Evolutionary conservation across 805 yeast species (phyloP).

Genomic region (Yarrowia keelungensis): DNA sequence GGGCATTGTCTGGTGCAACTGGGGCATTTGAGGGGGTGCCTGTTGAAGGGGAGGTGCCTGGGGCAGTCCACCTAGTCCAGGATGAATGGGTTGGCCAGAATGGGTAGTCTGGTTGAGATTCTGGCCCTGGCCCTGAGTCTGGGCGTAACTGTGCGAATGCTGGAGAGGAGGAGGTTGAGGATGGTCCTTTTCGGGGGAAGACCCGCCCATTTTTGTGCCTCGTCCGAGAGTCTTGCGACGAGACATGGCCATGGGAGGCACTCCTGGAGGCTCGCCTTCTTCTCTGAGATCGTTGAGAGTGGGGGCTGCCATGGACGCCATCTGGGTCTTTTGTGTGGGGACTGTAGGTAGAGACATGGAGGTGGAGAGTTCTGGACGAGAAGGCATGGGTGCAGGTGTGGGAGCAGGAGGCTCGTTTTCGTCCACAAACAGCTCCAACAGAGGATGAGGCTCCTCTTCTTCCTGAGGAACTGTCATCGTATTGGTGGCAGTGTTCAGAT

Average conservation of each 20-base stretch:
- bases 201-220: not conserved
- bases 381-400: constrained; percentile 18
- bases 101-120: constrained; percentile 10
- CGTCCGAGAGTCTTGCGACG: constrained; percentile 34
- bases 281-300: constrained; percentile 21
- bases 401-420: constrained; percentile 49
- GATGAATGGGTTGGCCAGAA: constrained; percentile 27
- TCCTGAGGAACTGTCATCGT: constrained; percentile 28
- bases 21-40: constrained; percentile 1
- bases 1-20: constrained; percentile 12
- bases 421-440: constrained; percentile 73
- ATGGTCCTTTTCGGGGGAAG: constrained; percentile 15
- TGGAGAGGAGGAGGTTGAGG: constrained; percentile 35
- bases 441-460: constrained; percentile 72
- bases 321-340: constrained; percentile 22
- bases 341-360: constrained; percentile 32
- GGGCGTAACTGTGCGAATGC: constrained; percentile 34
- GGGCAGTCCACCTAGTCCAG: constrained; percentile 8
- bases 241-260: constrained; percentile 37
- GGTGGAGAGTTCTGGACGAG: constrained; percentile 30
- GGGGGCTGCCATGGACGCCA: constrained; percentile 1
- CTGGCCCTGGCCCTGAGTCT: constrained; percentile 24
- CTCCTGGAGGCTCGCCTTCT: constrained; percentile 23
- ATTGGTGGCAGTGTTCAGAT: constrained; percentile 14
- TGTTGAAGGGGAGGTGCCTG: not conserved